Evolutionary conservation across 352 stramenopile genomes (phyloP), one percentile per base, ranked within the genome.

Genomic region (Globisporangium paddicum): DNA sequence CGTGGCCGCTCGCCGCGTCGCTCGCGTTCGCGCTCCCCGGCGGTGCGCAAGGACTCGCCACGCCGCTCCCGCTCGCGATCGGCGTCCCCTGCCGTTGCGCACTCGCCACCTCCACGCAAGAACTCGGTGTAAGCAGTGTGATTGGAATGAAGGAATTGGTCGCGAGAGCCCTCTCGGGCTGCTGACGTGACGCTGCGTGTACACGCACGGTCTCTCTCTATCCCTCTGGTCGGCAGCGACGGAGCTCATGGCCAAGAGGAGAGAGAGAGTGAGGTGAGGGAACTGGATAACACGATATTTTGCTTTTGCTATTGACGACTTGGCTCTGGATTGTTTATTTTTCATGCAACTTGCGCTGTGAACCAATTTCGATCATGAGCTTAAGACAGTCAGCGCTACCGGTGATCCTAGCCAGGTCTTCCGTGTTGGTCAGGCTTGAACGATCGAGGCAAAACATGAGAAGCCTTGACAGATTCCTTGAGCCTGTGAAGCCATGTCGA

Each of bases 11-110:
- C 79, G n/a, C 78, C 76, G 30, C 79, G 75, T 66, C 79, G 77
- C 49, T 89, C 82, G 52, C 82, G 78, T 52, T 91, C 81, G 69
- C 79, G 77, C 50, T 91, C 83, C 44, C 82, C 79, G 52, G 73
- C 60, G 50, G 68, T 72, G 30, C 79, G 77, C 53, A 80, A 79
- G 56, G 77, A 91, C 38, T 80, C 74, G 7, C 84, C 79, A 8
- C 82, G 79, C 28, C 82, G 80, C 55, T 91, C 82, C 62, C 80
- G 77, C 42, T 92, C 82, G 40, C 77, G 72, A 57, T 87, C 77
- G 62, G 74, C 63, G 32, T 92, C 79, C 19, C 80, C 78, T 10
- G 64, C 67, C 23, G 66, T 71, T 34, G 77, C 71, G 11, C 63
- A 67, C 58, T 89, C 82, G 62, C 79, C 82, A 14, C 59, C 69